Percentiles rank a stretch among this genome's conserved stretches.
Evolutionary conservation across 1,139 yeast genomes (phyloP).

Genomic region (Yamadazyma jaroonii): DNA sequence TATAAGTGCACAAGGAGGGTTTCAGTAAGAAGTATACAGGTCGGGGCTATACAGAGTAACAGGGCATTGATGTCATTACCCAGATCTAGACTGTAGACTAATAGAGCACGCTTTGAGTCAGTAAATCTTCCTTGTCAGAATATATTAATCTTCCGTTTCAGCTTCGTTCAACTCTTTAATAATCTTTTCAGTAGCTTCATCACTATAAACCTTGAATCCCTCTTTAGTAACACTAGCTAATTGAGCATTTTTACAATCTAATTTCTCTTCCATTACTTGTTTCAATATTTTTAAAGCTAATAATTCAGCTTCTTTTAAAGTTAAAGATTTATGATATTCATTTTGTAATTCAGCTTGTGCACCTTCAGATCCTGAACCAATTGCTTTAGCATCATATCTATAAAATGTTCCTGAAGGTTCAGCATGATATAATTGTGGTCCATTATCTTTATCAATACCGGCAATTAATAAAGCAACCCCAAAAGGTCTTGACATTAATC

Average conservation of each 20-base stretch:
- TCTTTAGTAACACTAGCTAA: conserved; percentile 88
- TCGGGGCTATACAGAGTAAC: too few relatives aligned
- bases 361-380: conserved; percentile 98
- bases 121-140: too few relatives aligned
- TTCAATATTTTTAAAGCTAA: conserved; percentile 85
- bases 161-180: conserved; percentile 69
- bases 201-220: conserved; percentile 85
- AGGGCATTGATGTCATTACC: too few relatives aligned
- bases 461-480: conserved; percentile 98
- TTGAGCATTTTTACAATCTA: conserved; percentile 94
- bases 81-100: too few relatives aligned
- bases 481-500: conserved; percentile 97
- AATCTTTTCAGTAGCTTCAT: conserved; percentile 79
- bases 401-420: conserved; percentile 99
- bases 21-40: too few relatives aligned
- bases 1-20: too few relatives aligned
- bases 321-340: conserved; percentile 91
- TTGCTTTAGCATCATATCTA: conserved; percentile 97
- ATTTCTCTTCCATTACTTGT: conserved; percentile 98
- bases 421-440: conserved; percentile 97
- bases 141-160: conserved; percentile 7
- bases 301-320: conserved; percentile 92
- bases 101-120: too few relatives aligned
- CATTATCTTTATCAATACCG: conserved; percentile 87
- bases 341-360: conserved; percentile 98